Evolutionary conservation across 2,329 filamentous ascomycete species (phyloP).

Genomic region (Delphinella strobiligena): DNA sequence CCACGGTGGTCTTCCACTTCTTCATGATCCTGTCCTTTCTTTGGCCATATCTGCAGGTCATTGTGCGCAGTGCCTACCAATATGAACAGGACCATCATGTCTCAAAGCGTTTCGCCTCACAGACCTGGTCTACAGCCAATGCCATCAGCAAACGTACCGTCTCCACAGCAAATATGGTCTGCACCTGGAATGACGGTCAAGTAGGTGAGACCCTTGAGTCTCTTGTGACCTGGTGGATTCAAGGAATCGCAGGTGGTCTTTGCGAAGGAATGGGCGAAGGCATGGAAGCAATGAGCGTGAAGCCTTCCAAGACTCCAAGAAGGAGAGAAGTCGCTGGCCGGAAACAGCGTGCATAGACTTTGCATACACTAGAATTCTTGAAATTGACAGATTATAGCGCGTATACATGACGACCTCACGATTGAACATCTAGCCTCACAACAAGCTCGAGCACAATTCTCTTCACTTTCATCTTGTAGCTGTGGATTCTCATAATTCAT

Average conservation of each 20-base stretch:
- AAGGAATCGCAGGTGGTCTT: conserved; percentile 53
- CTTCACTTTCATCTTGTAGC: too few relatives aligned
- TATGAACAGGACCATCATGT: conserved; percentile 58
- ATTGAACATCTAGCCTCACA: too few relatives aligned
- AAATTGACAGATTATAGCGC: too few relatives aligned
- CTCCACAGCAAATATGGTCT: conserved; percentile 42
- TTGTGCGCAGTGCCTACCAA: conserved; percentile 43
- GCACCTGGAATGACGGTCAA: conserved; percentile 51
- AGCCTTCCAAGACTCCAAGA: background rate
- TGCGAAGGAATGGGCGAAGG: conserved; percentile 51
- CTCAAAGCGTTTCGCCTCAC: conserved; percentile 44
- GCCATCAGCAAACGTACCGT: conserved; percentile 40
- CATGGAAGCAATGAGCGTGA: conserved; percentile 32
- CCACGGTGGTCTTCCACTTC: conserved; percentile 43
- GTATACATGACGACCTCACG: too few relatives aligned
- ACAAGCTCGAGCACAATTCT: too few relatives aligned
- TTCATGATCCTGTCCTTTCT: conserved; percentile 50
- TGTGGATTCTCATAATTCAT: too few relatives aligned
- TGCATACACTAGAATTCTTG: background rate
- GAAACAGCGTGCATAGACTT: background rate
- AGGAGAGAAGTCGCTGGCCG: background rate
- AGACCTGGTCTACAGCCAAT: conserved; percentile 41
- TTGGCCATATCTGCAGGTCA: conserved; percentile 46
- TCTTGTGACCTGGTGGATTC: conserved; percentile 47
- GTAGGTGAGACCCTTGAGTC: conserved; percentile 48